Percentiles rank a stretch among this genome's conserved stretches.
These are phyloP conservation scores for Curvularia sp. DNA, from an alignment of 2,329 filamentous ascomycete species.

Conservation along the genomic window DNA sequence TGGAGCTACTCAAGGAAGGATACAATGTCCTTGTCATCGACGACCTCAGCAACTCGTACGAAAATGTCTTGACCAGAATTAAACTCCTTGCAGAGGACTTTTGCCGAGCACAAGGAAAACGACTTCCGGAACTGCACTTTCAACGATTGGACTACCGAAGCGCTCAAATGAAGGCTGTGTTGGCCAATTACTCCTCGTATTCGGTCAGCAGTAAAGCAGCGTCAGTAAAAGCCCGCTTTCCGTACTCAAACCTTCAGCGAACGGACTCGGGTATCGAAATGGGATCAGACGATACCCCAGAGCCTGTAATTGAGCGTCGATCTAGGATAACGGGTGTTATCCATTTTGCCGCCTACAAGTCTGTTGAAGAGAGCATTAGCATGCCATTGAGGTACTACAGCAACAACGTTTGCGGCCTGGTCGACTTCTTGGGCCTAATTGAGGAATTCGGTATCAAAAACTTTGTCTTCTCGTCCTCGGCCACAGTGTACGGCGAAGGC, in stretches of 20 bases:
- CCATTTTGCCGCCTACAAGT: constrained; percentile 73
- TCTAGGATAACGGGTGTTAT: constrained; percentile 69
- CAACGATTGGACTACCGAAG: constrained; percentile 59
- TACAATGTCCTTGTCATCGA: constrained; percentile 61
- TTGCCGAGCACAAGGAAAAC: constrained; percentile 49
- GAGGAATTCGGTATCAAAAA: constrained; percentile 68
- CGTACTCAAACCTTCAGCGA: constrained; percentile 38
- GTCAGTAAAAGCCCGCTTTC: constrained; percentile 28
- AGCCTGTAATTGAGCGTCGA: constrained; percentile 34
- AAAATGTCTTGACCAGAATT: constrained; percentile 49
- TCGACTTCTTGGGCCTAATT: constrained; percentile 65
- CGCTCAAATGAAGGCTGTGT: constrained; percentile 51
- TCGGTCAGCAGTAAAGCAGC: constrained; percentile 29
- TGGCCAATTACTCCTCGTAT: constrained; percentile 52
- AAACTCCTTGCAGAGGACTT: constrained; percentile 45
- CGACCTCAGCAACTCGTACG: constrained; percentile 56
- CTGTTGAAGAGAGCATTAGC: constrained; percentile 68
- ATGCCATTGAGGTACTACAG: constrained; percentile 69
- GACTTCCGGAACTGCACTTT: constrained; percentile 56
- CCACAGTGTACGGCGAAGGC: constrained; percentile 67
- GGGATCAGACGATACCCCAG: constrained; percentile 32
- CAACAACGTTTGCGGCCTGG: constrained; percentile 70
- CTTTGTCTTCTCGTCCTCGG: constrained; percentile 72
- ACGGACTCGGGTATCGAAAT: constrained; percentile 45
- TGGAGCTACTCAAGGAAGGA: constrained; percentile 62